A percentile compares a stretch with the other conserved stretches of the same genome.
Evolutionary conservation across 768 basidiomycete species (phyloP).

Genomic region (Austroboletus festivus): DNA sequence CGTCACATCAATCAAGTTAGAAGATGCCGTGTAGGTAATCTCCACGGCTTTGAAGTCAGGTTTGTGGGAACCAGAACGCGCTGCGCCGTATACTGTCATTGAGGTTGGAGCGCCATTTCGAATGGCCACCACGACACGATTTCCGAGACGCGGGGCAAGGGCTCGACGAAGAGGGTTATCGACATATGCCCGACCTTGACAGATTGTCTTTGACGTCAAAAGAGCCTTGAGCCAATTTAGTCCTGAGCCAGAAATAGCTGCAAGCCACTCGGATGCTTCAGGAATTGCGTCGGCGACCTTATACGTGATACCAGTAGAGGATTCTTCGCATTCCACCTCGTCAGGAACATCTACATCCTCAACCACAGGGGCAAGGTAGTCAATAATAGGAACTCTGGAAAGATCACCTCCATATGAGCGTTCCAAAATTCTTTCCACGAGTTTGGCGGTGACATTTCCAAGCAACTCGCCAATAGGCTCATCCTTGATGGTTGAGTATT

Average conservation of each 20-base stretch:
- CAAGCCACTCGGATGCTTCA: conserved; percentile 70
- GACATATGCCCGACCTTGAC: conserved; percentile 82
- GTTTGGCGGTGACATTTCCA: conserved; percentile 76
- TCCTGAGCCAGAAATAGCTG: conserved; percentile 75
- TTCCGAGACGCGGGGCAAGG: conserved; percentile 75
- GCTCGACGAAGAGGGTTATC: conserved; percentile 88
- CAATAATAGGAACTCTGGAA: conserved; percentile 71
- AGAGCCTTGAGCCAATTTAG: conserved; percentile 87
- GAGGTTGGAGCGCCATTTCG: conserved; percentile 48
- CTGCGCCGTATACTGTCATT: conserved; percentile 70
- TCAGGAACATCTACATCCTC: conserved; percentile 34
- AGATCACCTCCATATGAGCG: conserved; percentile 75
- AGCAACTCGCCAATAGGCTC: conserved; percentile 92
- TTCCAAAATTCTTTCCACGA: conserved; percentile 76
- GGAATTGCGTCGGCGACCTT: conserved; percentile 56
- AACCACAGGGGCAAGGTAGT: conserved; percentile 72
- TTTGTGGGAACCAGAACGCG: conserved; percentile 75
- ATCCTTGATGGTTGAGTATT: conserved; percentile 82
- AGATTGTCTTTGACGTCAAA: conserved; percentile 74
- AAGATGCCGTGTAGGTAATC: conserved; percentile 53
- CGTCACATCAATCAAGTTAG: conserved; percentile 62
- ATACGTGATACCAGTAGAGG: conserved; percentile 45
- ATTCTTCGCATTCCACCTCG: conserved; percentile 42
- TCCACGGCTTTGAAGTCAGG: conserved; percentile 80
- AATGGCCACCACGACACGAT: conserved; percentile 67